Evolutionary conservation across 139 green algal species (phyloP), one percentile per base, ranked within the genome.

Genomic region (Tetratostichococcus sp.): DNA sequence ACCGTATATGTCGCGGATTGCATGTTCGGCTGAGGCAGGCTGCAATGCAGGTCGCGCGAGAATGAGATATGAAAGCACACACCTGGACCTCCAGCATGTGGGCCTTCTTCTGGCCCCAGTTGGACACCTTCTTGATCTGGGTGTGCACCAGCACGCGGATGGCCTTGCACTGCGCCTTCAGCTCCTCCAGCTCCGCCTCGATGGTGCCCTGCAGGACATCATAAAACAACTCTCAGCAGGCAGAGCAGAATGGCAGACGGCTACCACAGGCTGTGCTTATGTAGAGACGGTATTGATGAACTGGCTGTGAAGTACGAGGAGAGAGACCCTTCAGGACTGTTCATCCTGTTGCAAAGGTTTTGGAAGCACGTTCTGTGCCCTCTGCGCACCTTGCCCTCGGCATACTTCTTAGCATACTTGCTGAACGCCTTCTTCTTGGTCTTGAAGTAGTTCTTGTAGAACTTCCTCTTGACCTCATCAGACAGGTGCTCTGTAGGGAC

Each of bases 371-470:
- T n/a, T n/a, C n/a, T n/a, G n/a, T n/a, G n/a, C n/a, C n/a, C n/a
- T n/a, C 39, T 21, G 39, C 39, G 11, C 39, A 50, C 95, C 84
- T 93, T 94, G 79, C 91, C 96, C 69, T 97, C 94, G 28, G 83
- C 76, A 86, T 97, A 97, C 88, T 98, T 97, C 89, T 96, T 96
- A 34, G 87, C 88, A 80, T 98, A 99, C 86, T 96, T 96, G 85
- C 85, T 94, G 91, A 99, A 99, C 25, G 95, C 96, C 89, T 98
- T 99, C 89, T 97, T 97, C 96, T 99, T 99, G 83, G 87, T 86
- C 91, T 97, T 97, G 91, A 91, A 95, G 88, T 90, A 98, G 92
- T 98, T 99, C 94, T 98, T 98, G 85, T 93, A 94, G 79, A 92
- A 94, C 84, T 83, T 85, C 79, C 95, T 89, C 86, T 93, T 94